Percentiles rank a stretch among this genome's conserved stretches.
phyloP scores from a whole-genome alignment of 2,329 filamentous ascomycete genomes.

The Apiospora phragmitis region DNA sequence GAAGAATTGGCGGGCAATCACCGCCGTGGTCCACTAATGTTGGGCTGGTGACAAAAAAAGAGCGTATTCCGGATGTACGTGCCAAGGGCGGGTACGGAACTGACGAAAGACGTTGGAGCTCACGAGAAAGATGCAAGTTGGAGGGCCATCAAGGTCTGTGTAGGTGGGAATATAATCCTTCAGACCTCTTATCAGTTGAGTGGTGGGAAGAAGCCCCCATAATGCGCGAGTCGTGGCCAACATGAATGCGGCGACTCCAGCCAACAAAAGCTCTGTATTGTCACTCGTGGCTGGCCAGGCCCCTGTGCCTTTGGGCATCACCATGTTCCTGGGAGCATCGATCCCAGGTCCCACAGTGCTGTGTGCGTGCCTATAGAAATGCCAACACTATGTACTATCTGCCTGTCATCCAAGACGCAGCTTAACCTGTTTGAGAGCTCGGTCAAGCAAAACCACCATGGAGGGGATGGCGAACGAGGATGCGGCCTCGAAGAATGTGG shows the following conservation, averaged over 20 bases:
- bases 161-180: background rate
- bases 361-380: background rate
- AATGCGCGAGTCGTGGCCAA: background rate
- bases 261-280: background rate
- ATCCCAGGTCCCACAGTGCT: background rate
- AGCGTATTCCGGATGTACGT: background rate
- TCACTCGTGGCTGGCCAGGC: background rate
- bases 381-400: background rate
- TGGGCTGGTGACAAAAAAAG: background rate
- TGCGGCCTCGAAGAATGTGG: background rate
- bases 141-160: background rate
- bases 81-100: background rate
- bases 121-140: background rate
- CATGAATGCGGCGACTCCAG: background rate
- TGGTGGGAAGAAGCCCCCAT: background rate
- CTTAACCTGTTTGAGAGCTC: conserved; percentile 9
- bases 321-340: background rate
- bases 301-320: background rate
- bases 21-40: background rate
- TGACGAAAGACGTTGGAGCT: background rate
- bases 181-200: background rate
- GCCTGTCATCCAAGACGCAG: background rate
- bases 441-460: conserved; percentile 10
- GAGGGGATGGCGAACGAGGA: background rate
- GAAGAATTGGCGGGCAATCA: conserved; percentile 1